A percentile compares a stretch with the other conserved stretches of the same genome.
These are phyloP conservation scores for Ascochyta fabae DNA, from an alignment of 2,329 filamentous ascomycete genomes.

Conservation along the genomic window DNA sequence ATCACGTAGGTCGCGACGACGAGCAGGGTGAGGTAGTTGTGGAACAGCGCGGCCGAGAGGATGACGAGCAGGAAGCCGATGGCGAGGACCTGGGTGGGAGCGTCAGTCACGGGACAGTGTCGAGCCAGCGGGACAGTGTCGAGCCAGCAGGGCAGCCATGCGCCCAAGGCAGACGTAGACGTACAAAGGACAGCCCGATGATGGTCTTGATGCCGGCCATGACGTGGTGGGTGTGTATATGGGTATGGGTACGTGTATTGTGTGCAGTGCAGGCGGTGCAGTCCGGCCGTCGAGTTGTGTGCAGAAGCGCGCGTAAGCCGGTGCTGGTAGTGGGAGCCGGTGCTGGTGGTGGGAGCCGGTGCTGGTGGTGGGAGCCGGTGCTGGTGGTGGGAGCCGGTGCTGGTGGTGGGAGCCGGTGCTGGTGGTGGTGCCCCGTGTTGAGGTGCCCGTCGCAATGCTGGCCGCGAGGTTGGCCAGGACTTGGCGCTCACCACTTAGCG, in stretches of 20 bases:
- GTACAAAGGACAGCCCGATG: constrained; percentile 95
- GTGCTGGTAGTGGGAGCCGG: too few relatives aligned
- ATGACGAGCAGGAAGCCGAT: constrained; percentile 99
- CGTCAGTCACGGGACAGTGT: constrained; percentile 10
- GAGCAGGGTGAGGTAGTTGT: constrained; percentile 92
- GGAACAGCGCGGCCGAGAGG: constrained; percentile 92
- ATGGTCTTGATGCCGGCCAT: constrained; percentile 97
- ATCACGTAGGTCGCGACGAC: constrained; percentile 95
- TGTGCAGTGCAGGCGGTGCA: too few relatives aligned
- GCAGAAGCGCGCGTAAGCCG: not conserved
- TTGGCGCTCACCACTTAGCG: constrained; percentile 24
- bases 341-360: too few relatives aligned
- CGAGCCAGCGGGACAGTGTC: constrained; percentile 1
- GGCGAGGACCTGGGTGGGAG: constrained; percentile 74
- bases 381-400: too few relatives aligned
- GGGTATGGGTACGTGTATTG: not conserved
- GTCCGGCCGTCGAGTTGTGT: too few relatives aligned
- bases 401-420: not conserved
- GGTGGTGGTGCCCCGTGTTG: not conserved
- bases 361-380: too few relatives aligned
- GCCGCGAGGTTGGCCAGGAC: constrained; percentile 10
- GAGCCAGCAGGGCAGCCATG: constrained; percentile 18
- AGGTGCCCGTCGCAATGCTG: not conserved
- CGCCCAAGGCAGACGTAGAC: constrained; percentile 56
- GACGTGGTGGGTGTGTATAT: constrained; percentile 32